These are phyloP conservation scores for Physaria fendleri DNA, from an alignment of 345 rosid species.

Conservation along the genomic window DNA sequence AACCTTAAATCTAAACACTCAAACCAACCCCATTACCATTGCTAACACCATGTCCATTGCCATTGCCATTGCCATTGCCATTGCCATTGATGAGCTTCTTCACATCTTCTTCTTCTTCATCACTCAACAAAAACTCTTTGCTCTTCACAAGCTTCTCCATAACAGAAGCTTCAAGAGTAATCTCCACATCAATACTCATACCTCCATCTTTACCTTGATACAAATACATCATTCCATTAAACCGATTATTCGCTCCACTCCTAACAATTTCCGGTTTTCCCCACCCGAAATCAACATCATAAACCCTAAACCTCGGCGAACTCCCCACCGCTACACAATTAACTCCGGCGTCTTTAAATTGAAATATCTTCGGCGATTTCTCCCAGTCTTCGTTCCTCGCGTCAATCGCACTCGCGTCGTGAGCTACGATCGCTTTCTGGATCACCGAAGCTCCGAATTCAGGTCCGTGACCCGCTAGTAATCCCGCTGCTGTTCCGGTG, in stretches of 20 bases:
- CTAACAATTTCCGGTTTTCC: constrained; percentile 79
- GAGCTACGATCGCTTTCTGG: constrained; percentile 63
- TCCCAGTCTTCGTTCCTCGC: constrained; percentile 80
- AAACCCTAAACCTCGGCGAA: constrained; percentile 90
- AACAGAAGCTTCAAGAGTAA: constrained; percentile 52
- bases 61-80: not conserved
- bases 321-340: constrained; percentile 90
- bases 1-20: not conserved
- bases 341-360: constrained; percentile 79
- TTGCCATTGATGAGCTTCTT: constrained; percentile 4
- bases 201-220: constrained; percentile 91
- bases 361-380: constrained; percentile 64
- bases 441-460: constrained; percentile 62
- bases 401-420: constrained; percentile 61
- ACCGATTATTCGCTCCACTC: constrained; percentile 80
- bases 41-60: not conserved
- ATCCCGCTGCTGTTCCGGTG: constrained; percentile 71
- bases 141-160: constrained; percentile 76
- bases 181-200: constrained; percentile 80
- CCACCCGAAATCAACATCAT: constrained; percentile 91
- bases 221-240: constrained; percentile 92
- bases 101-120: constrained; percentile 1
- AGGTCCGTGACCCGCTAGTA: constrained; percentile 53
- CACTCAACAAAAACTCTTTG: constrained; percentile 47
- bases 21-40: not conserved